Evolutionary conservation across 2,329 filamentous ascomycete genomes (phyloP).

Genomic region (Cercospora sojina): DNA sequence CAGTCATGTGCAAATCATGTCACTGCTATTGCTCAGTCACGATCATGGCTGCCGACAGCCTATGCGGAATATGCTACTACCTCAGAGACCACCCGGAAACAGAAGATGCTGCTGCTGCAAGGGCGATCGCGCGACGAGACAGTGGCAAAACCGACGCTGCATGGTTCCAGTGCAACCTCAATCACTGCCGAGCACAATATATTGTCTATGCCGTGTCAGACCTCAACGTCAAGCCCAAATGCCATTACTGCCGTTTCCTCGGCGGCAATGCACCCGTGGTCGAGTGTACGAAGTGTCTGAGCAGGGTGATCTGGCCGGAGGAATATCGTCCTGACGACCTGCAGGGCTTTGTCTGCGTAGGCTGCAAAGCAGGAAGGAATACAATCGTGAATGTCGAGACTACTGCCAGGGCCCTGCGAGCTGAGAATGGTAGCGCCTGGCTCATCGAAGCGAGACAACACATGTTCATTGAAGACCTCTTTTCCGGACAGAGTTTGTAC

Average conservation of each 20-base stretch:
- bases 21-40: slow-evolving; percentile 18
- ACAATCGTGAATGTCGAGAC: slow-evolving; percentile 12
- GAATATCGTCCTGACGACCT: slow-evolving; percentile 11
- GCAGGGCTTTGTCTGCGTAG: slow-evolving; percentile 12
- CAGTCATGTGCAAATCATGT: slow-evolving; percentile 17
- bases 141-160: background rate
- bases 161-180: slow-evolving; percentile 17
- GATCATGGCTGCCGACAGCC: slow-evolving; percentile 12
- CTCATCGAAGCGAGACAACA: slow-evolving; percentile 8
- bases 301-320: slow-evolving; percentile 19
- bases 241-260: slow-evolving; percentile 17
- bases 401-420: slow-evolving; percentile 7
- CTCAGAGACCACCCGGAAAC: slow-evolving; percentile 5
- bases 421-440: slow-evolving; percentile 15
- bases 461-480: slow-evolving; percentile 4
- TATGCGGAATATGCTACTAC: slow-evolving; percentile 16
- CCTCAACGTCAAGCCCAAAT: slow-evolving; percentile 20
- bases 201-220: slow-evolving; percentile 12
- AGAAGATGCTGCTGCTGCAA: background rate
- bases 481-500: slow-evolving; percentile 2
- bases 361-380: slow-evolving; percentile 5
- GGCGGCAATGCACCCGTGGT: slow-evolving; percentile 9
- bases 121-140: background rate
- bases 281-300: slow-evolving; percentile 12
- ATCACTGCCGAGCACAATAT: slow-evolving; percentile 17